Conservation (phyloP, 176 grass and related monocot genomes). For the Aegilops speltoides region DNA sequence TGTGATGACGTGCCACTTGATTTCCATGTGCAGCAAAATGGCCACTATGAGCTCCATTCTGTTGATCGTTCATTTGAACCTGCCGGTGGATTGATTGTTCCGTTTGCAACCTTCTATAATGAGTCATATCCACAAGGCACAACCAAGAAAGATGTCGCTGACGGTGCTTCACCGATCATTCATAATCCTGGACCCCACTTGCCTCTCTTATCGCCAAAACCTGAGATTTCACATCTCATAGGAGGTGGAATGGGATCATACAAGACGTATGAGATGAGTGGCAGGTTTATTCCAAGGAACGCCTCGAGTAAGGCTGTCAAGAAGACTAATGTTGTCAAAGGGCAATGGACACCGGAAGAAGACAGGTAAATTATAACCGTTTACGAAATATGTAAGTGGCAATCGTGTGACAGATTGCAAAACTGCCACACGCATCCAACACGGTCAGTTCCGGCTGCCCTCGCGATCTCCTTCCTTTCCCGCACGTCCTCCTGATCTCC, state of each 20-base stretch:
- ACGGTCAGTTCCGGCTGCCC: too few species aligned
- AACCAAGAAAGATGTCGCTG: background rate
- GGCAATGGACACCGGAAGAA: constrained; percentile 83
- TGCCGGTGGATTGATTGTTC: background rate
- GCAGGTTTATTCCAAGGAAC: constrained; percentile 29
- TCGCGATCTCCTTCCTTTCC: too few species aligned
- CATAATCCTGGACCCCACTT: background rate
- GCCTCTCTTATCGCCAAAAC: constrained; percentile 36
- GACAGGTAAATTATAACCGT: constrained; percentile 49
- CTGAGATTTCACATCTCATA: constrained; percentile 26
- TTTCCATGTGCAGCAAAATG: constrained; percentile 26
- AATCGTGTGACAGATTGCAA: too few species aligned
- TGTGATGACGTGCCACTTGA: constrained; percentile 31
- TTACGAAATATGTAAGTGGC: too few species aligned
- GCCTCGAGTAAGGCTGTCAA: constrained; percentile 32
- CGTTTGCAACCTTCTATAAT: constrained; percentile 25
- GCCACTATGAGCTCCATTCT: background rate
- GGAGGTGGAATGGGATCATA: constrained; percentile 21
- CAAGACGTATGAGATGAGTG: constrained; percentile 14
- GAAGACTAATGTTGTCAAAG: constrained; percentile 72
- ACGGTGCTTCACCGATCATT: background rate
- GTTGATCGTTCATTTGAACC: constrained; percentile 16
- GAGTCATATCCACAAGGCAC: background rate
- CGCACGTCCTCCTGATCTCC: too few species aligned
- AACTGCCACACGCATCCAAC: too few species aligned